Percentiles rank a stretch among this genome's conserved stretches.
These are phyloP conservation scores for Strobilomyces echinocephalus DNA, from an alignment of 768 basidiomycete genomes.

Conservation along the genomic window DNA sequence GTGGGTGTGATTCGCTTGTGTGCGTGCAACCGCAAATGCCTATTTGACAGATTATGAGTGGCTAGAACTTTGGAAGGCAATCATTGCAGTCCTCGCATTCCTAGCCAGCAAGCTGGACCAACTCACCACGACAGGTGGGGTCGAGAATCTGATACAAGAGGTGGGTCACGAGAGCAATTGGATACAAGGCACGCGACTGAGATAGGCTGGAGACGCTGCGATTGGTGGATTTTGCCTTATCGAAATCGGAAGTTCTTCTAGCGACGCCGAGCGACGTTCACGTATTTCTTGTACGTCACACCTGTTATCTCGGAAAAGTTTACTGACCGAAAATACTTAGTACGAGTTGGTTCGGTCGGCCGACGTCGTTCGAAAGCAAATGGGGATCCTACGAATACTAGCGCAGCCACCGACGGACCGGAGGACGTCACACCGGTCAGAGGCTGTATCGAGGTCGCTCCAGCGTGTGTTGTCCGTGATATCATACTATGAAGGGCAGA, in stretches of 20 bases:
- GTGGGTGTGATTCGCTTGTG: conserved; percentile 32
- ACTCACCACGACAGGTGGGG: conserved; percentile 47
- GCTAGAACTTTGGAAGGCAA: conserved; percentile 58
- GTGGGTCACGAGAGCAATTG: conserved; percentile 31
- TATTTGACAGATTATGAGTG: conserved; percentile 53
- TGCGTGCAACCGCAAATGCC: neutral
- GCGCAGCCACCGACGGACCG: conserved; percentile 26
- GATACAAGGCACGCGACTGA: conserved; percentile 1
- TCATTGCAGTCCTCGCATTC: conserved; percentile 53
- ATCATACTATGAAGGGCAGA: conserved; percentile 53
- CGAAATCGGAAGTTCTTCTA: conserved; percentile 49
- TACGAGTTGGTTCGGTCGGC: conserved; percentile 64
- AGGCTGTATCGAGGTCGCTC: conserved; percentile 37
- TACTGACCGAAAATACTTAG: conserved; percentile 31
- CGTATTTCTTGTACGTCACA: conserved; percentile 52
- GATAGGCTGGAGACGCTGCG: conserved; percentile 39
- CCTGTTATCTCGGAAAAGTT: neutral
- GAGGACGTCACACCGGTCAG: conserved; percentile 25
- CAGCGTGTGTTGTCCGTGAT: conserved; percentile 39
- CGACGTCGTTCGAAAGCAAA: conserved; percentile 44
- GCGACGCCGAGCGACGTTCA: conserved; percentile 53
- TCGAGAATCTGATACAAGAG: conserved; percentile 51
- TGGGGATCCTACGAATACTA: conserved; percentile 39
- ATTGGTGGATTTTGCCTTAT: conserved; percentile 49
- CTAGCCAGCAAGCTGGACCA: conserved; percentile 50